Base-by-base conservation (phyloP, 305 asterid species). In the Fraxinus baroniana region DNA sequence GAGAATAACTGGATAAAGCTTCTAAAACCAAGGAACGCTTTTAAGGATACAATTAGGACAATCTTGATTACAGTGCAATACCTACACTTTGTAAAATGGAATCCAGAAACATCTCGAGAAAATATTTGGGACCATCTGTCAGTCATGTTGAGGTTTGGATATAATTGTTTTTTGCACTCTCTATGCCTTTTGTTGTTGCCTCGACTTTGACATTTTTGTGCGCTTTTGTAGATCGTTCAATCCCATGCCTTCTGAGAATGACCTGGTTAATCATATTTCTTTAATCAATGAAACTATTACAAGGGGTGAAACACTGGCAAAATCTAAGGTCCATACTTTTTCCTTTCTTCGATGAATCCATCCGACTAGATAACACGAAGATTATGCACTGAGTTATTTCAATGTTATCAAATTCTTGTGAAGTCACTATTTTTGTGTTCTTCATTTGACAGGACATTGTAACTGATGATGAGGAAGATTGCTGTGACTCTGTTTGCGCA, bases 1-100 rank as follows among this genome's bases (percentile, higher is more conserved):
- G 92, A 91, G 82, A 92, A 91, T 12, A 12, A 87, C 80, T 96
- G 99, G 99, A 89, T 92, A 84, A 88, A 86, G 88, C 98, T 96
- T 87, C 85, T 88, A 84, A 93, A 92, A 84, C 97, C 98, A 5
- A 87, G 97, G 68, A 91, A 90, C 26, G 86, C 89, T 78, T 96
- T 80, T 83, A 84, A 82, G 66, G 86, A 79, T 66, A 83, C 86
- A 9, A 88, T 93, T 78, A 90, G 95, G 81, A 86, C 94, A 24
- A 78, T 91, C 85, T 82, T 84, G 87, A 89, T 93, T 80, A 87
- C 97, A 3, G 84, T 96, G 82, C 88, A 94, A 71, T 87, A 86
- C 73, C 81, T 96, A 79, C 93, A 92, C 87, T 93, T 90, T 46
- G 80, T 84, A 32, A 92, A 81, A 85, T 85, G 89, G 87, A 90